phyloP scores from a whole-genome alignment of 2,329 filamentous ascomycete species.

The Eurotiales sp. region DNA sequence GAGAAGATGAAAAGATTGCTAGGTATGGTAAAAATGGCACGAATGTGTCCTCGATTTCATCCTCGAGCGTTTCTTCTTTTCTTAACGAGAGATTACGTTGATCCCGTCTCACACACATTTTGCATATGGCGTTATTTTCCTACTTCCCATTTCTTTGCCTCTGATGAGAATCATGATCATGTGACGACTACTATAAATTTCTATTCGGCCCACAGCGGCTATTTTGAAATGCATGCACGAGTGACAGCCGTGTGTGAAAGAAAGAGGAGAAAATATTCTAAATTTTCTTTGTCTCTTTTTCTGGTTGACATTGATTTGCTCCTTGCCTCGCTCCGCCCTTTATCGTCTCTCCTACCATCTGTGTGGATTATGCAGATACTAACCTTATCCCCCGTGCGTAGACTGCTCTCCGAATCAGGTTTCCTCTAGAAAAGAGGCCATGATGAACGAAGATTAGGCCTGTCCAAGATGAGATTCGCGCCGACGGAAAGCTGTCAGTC shows the following conservation, averaged over 20 bases:
- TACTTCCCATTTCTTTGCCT: neutral
- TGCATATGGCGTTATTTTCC: slow-evolving; percentile 12
- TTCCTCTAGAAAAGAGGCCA: slow-evolving; percentile 40
- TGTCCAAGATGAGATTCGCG: neutral
- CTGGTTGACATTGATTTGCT: slow-evolving; percentile 2
- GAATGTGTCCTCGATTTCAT: slow-evolving; percentile 27
- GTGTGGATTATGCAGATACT: slow-evolving; percentile 9
- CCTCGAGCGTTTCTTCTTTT: slow-evolving; percentile 30
- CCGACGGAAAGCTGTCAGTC: neutral
- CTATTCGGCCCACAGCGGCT: neutral
- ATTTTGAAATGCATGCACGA: neutral
- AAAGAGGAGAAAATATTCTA: slow-evolving; percentile 10
- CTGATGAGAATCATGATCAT: neutral
- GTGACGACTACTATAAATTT: neutral
- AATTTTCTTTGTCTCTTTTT: slow-evolving; percentile 11
- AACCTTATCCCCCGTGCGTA: slow-evolving; percentile 38
- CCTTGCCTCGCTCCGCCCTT: neutral
- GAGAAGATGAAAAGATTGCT: slow-evolving; percentile 99
- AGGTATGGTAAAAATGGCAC: slow-evolving; percentile 60
- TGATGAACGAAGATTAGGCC: slow-evolving; percentile 2
- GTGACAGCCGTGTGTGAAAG: neutral
- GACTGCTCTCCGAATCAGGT: slow-evolving; percentile 47
- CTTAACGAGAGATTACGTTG: slow-evolving; percentile 29
- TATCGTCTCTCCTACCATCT: slow-evolving; percentile 2
- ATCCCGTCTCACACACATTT: slow-evolving; percentile 15